These are phyloP conservation scores for Planoprotostelium fungivorum DNA, from an alignment of 78 protist genomes.

Conservation along the genomic window DNA sequence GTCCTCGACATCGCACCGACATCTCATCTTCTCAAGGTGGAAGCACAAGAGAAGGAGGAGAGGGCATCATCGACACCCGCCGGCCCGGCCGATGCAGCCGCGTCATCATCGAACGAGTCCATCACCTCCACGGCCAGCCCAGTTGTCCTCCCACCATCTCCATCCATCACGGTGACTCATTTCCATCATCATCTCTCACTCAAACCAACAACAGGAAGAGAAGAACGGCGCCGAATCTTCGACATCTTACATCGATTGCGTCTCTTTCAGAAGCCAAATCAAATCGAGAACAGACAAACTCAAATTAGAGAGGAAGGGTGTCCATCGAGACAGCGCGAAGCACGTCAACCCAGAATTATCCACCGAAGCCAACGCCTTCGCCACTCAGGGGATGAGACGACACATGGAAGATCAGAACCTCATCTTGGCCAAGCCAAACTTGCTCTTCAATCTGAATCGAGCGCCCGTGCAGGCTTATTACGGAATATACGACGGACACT, in stretches of 20 bases:
- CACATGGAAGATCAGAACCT: constrained; percentile 57
- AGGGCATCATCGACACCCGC: no score
- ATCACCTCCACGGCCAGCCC: no score
- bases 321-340: no score
- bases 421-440: constrained; percentile 27
- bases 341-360: neutral
- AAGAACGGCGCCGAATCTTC: neutral
- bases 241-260: neutral
- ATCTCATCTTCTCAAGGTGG: neutral
- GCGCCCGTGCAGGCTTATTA: constrained; percentile 16
- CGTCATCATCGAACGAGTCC: no score
- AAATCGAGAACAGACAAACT: neutral
- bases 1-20: neutral
- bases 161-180: no score
- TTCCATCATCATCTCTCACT: no score
- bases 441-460: constrained; percentile 2
- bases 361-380: neutral
- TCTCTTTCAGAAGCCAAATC: neutral
- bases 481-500: constrained; percentile 64
- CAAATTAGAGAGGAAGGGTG: neutral
- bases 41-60: neutral
- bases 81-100: no score
- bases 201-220: neutral
- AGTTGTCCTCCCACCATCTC: no score
- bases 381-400: constrained; percentile 30